A percentile compares a stretch with the other conserved stretches of the same genome.
phyloP scores from a whole-genome alignment of 805 yeast genomes.

The Candida quercuum region DNA sequence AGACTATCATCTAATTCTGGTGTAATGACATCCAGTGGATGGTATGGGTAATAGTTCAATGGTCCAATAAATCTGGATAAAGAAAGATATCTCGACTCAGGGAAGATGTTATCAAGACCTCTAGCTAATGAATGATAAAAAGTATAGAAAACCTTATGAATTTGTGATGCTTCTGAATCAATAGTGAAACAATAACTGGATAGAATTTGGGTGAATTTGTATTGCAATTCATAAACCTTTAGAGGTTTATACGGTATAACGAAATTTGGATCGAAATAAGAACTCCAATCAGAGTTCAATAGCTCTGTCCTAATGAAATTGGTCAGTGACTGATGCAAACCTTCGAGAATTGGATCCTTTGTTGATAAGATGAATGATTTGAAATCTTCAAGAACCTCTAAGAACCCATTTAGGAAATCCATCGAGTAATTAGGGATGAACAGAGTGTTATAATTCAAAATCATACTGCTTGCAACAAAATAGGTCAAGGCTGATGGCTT shows the following conservation, averaged over 20 bases:
- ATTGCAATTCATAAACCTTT: conserved; percentile 2
- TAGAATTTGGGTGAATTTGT: conserved; percentile 12
- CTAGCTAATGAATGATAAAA: conserved; percentile 11
- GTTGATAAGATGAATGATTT: conserved; percentile 4
- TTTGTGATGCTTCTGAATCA: conserved; percentile 3
- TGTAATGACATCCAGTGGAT: conserved; percentile 5
- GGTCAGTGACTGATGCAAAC: conserved; percentile 7
- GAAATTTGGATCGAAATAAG: conserved; percentile 2
- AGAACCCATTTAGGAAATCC: conserved; percentile 15
- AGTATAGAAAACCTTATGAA: conserved; percentile 15
- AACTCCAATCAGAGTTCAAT: neutral
- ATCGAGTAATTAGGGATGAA: conserved; percentile 17
- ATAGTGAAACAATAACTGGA: conserved; percentile 17
- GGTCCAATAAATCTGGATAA: conserved; percentile 22
- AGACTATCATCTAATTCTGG: conserved; percentile 7
- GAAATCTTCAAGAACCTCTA: conserved; percentile 9
- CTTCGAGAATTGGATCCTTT: conserved; percentile 7
- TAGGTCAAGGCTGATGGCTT: conserved; percentile 14
- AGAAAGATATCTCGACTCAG: conserved; percentile 17
- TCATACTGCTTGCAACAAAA: conserved; percentile 8
- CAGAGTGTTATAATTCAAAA: conserved; percentile 7
- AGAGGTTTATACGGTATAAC: conserved; percentile 14
- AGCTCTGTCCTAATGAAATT: conserved; percentile 7
- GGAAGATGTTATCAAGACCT: conserved; percentile 20
- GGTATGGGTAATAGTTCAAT: conserved; percentile 15